Evolutionary conservation across 345 rosid species (phyloP), one percentile per base, ranked within the genome.

Genomic region (Citrus trifoliata): DNA sequence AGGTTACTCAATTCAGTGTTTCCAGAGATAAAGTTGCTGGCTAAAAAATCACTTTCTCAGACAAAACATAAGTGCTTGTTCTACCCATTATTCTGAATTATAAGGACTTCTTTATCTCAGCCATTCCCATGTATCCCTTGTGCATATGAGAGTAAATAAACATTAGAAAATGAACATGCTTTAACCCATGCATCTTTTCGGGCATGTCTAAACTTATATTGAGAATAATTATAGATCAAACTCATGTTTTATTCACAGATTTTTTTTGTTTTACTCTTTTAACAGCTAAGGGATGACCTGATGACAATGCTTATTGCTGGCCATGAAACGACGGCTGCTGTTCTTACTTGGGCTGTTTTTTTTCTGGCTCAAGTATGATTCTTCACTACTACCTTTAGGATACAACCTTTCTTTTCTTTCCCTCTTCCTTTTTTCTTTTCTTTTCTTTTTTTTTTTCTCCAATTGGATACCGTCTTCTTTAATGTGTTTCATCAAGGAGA

Each of bases 271-370:
- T 35, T 75, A 42, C 19, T 28, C 56, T 70, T 81, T 32, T 28
- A 55, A 85, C 89, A 95, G 98, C 92, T 93, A 78, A 89, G 98
- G 79, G 99, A 95, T 80, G 99, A 95, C 80, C 80, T 92, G 74
- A 95, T 93, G 97, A 93, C 98, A 14, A 92, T 95, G 98, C 93
- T 95, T 62, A 87, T 95, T 62, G 98, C 99, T 48, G 98, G 99
- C 28, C 99, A 95, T 67, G 99, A 95, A 86, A 95, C 99, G 59
- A 95, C 98, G 46, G 96, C 99, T 65, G 97, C 98, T 67, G 98
- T 95, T 81, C 97, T 95, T 78, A 95, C 99, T 51, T 95, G 99
- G 99, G 95, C 98, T 76, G 89, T 90, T 82, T 95, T 78, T 90
- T 87, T 95, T 76, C 98, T 95, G 32, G 93, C 96, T 59, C 98